Evolutionary conservation across 2,329 filamentous ascomycete species (phyloP), one percentile per base, ranked within the genome.

Genomic region (Didymella pomorum): DNA sequence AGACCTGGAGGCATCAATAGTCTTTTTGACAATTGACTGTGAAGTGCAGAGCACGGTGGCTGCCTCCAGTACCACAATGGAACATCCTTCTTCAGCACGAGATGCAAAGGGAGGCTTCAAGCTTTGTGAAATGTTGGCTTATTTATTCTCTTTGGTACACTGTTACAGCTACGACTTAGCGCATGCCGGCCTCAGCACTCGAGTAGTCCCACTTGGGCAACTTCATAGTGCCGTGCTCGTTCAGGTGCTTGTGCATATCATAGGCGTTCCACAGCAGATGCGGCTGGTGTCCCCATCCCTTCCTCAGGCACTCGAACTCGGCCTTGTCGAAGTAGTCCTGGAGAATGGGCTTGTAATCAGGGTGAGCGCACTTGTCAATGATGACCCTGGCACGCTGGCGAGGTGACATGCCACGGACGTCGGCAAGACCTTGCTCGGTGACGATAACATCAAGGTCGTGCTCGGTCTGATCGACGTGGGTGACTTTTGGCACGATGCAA

Each of bases 401-500:
- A 0, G 93, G 92, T 64, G 86, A 88, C 65, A 96, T 81, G 50
- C 92, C 92, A 41, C 92, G 86, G 1, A 96, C 92, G 71, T 96
- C 92, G 26, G 92, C 93, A 23, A 96, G 85, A 57, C 93, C 92
- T 75, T 87, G 85, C 73, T 88, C 86, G 0, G 86, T 87, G n/a
- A 96, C 92, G 44, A 96, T 79, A n/a, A 96, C 88, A 69, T 96
- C 92, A 37, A 96, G 84, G 75, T 96, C 93, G 78, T 96, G 92
- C 81, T 96, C 93, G 0, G 93, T 96, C 84, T 96, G 92, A 79
- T 96, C 92, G 66, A 96, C 83, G 79, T 96, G 93, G 4, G 92
- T 96, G 80, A 89, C 92, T 90, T 96, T 94, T 59, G 92, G 92
- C n/a, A 96, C 91, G 70, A 96, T 96, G 80, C 91, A 95, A 65